Evolutionary conservation across 2,329 filamentous ascomycete genomes (phyloP), one percentile per base, ranked within the genome.

Genomic region (Lecanicillium sp.): DNA sequence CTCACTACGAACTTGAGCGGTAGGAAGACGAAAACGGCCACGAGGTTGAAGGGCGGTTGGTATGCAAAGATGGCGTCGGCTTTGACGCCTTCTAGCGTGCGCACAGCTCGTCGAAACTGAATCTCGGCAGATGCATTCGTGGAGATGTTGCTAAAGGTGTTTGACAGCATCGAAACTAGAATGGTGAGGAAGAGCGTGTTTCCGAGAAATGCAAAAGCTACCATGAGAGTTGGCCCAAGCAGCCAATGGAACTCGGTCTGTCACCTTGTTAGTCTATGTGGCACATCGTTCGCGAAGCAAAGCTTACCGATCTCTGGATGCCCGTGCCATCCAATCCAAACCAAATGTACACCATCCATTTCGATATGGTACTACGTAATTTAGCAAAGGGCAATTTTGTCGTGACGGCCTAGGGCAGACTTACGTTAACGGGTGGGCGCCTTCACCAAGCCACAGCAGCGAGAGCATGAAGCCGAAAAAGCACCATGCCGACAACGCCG

Each of bases 261-360:
- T 10, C 12, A 11, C 8, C 57, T 13, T 28, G 32, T 31, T 30
- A 41, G 30, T 25, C 10, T 40, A 14, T 17, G 22, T 5, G 14
- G 17, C 20, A 22, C 25, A 43, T 37, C 20, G 57, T 44, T 34
- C 2, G 29, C 18, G 17, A 9, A 27, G 15, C 29, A 13, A 14
- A 6, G 54, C 66, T 53, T 52, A 71, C 69, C 41, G 75, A 76
- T 46, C 68, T 59, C 34, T 77, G 68, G 30, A 81, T 79, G 7
- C 77, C 77, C 4, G 72, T 78, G 6, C 76, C 87, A 50, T 92
- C 87, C 2, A 94, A 74, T 3, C 87, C 87, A 53, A 94, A 92
- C 87, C 87, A 94, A 46, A 94, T 89, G 74, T 84, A 92, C 2
- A 92, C 74, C 85, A 94, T 90, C 87, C 87, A 94, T 59, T 89